Evolutionary conservation across 345 rosid species (phyloP).

Genomic region (Clarkia xantiana): DNA sequence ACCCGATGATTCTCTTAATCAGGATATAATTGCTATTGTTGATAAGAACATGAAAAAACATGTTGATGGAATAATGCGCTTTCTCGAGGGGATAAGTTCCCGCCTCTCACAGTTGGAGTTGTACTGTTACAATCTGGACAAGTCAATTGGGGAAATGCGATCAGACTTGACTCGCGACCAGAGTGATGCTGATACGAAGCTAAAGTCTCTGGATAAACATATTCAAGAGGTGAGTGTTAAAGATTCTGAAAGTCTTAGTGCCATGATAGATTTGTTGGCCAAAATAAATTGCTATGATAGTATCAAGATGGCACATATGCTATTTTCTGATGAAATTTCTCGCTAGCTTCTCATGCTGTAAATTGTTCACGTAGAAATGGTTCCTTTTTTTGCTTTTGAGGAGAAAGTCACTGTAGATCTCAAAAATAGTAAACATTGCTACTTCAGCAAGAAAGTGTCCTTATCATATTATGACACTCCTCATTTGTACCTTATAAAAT

Average conservation of each 20-base stretch:
- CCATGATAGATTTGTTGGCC: too few relatives aligned
- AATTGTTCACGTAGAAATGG: too few relatives aligned
- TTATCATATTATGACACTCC: too few relatives aligned
- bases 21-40: constrained; percentile 42
- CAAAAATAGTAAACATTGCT: too few relatives aligned
- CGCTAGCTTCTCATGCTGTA: too few relatives aligned
- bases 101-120: constrained; percentile 85
- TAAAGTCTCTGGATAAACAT: constrained; percentile 82
- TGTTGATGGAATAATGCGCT: constrained; percentile 67
- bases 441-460: too few relatives aligned
- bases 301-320: not conserved
- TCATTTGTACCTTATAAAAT: too few relatives aligned
- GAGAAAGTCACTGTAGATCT: too few relatives aligned
- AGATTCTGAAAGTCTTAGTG: not conserved
- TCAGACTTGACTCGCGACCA: constrained; percentile 58
- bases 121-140: constrained; percentile 88
- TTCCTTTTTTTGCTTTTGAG: too few relatives aligned
- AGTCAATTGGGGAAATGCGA: constrained; percentile 89
- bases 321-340: too few relatives aligned
- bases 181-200: constrained; percentile 68
- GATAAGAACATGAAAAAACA: constrained; percentile 78
- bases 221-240: constrained; percentile 63
- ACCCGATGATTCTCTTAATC: constrained; percentile 66
- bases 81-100: constrained; percentile 95
- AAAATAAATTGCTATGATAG: too few relatives aligned